Evolutionary conservation across 2,329 filamentous ascomycete species (phyloP).

Genomic region (Phialophora macrospora): DNA sequence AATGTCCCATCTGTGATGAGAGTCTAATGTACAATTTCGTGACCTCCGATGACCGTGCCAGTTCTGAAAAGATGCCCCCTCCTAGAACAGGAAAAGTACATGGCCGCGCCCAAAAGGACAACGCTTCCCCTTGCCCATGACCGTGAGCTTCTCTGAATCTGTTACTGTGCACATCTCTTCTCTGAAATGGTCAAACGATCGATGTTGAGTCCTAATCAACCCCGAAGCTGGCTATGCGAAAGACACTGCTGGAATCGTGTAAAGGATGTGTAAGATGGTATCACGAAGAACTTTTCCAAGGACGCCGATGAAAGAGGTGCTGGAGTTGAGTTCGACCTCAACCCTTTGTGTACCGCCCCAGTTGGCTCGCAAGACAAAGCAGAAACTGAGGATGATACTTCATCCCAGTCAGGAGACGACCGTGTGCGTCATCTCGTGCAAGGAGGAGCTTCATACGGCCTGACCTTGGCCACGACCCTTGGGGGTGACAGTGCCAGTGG

Average conservation of each 20-base stretch:
- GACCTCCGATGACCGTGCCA: conserved; percentile 8
- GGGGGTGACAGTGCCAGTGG: conserved; percentile 58
- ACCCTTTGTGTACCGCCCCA: conserved; percentile 31
- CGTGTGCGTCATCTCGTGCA: background rate
- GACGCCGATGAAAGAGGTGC: conserved; percentile 33
- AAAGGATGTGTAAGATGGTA: conserved; percentile 19
- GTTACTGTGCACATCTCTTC: conserved; percentile 15
- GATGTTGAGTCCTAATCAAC: conserved; percentile 27
- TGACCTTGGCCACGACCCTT: conserved; percentile 54
- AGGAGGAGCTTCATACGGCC: conserved; percentile 45
- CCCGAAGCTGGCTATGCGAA: conserved; percentile 36
- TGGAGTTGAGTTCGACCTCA: conserved; percentile 14
- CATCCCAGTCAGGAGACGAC: conserved; percentile 2
- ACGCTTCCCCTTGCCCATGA: conserved; percentile 48
- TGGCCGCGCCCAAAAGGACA: conserved; percentile 89
- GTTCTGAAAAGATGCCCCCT: conserved; percentile 10
- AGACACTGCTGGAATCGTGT: conserved; percentile 17
- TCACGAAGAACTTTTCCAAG: conserved; percentile 35
- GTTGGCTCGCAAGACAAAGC: conserved; percentile 22
- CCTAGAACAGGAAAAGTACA: conserved; percentile 70
- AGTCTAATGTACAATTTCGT: conserved; percentile 33
- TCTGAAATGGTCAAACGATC: conserved; percentile 18
- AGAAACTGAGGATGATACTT: conserved; percentile 18
- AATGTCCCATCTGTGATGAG: conserved; percentile 23
- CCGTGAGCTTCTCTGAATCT: conserved; percentile 9